Evolutionary conservation across 2,329 filamentous ascomycete genomes (phyloP), one percentile per base, ranked within the genome.

Genomic region (Colletotrichum spaethianum): DNA sequence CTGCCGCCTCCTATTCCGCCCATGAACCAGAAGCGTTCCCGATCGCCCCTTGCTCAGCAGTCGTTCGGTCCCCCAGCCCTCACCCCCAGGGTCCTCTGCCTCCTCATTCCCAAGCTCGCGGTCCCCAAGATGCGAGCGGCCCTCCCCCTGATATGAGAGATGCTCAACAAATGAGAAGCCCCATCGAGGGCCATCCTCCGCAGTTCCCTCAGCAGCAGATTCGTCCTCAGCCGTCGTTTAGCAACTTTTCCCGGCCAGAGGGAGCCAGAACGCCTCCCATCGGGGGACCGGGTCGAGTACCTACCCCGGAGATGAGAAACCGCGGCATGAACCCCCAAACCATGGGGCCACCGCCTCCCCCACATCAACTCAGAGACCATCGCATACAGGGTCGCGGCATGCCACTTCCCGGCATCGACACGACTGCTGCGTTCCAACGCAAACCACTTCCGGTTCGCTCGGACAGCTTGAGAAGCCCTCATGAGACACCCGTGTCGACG

Each of bases 381-480:
- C 70, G 68, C 33, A 23, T 42, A 40, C 18, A 74, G 50, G 31
- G 76, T 73, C 53, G 73, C 76, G 38, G 76, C 77, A 9, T 74
- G 63, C 60, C 70, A 5, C 70, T 73, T 38, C 67, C 70, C 40
- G 48, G 33, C 4, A 59, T 73, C 28, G 69, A 73, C 62, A 73
- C 70, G 9, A 57, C 31, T 11, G 81, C 79, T 64, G 81, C 83
- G 42, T 81, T 88, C 52, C 80, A 82, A 62, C 83, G 88, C 72
- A 91, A 90, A 76, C 88, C 88, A 31, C 75, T 90, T 16, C 86
- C 86, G 31, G 75, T 78, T n/a, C 82, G 83, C 61, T 75, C 78
- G 7, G 82, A 82, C 73, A 82, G 70, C 55, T 12, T 73, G 55
- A 66, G 66, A 46, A 65, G 62, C 59, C 85, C 74, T 73, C 85